Percentiles rank a stretch among this genome's conserved stretches.
Conservation (phyloP, 805 yeast genomes). For the Isabelozyma gotoi region DNA sequence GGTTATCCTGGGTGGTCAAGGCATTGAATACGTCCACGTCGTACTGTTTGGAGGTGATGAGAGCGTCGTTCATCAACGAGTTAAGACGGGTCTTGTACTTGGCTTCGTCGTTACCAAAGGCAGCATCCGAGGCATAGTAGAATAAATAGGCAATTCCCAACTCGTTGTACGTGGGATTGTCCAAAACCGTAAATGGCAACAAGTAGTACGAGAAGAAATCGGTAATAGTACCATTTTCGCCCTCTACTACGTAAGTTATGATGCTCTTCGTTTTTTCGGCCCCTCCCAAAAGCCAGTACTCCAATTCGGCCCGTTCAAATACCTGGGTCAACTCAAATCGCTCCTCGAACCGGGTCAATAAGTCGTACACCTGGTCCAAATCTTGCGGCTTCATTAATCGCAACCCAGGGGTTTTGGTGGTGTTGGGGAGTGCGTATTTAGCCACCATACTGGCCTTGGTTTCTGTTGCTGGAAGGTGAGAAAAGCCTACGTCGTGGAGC, state of each 20-base stretch:
- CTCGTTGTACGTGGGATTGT: slow-evolving; percentile 59
- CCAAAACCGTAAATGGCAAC: slow-evolving; percentile 81
- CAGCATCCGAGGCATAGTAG: slow-evolving; percentile 81
- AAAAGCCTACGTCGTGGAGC: slow-evolving; percentile 85
- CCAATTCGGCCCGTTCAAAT: slow-evolving; percentile 65
- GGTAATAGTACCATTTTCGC: slow-evolving; percentile 63
- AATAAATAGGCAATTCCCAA: slow-evolving; percentile 85
- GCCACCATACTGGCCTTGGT: slow-evolving; percentile 70
- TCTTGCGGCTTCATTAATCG: slow-evolving; percentile 60
- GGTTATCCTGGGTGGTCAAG: slow-evolving; percentile 85
- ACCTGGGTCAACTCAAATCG: slow-evolving; percentile 73
- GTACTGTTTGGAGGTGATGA: slow-evolving; percentile 65
- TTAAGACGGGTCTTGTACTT: slow-evolving; percentile 58
- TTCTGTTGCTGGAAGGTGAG: slow-evolving; percentile 69
- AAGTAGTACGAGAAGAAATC: slow-evolving; percentile 90
- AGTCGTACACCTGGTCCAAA: slow-evolving; percentile 57
- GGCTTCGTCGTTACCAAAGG: slow-evolving; percentile 39
- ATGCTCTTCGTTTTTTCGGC: slow-evolving; percentile 31
- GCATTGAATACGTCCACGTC: slow-evolving; percentile 93
- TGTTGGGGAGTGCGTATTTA: slow-evolving; percentile 53
- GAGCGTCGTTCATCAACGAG: slow-evolving; percentile 67
- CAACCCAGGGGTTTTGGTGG: slow-evolving; percentile 51
- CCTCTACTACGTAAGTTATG: slow-evolving; percentile 74
- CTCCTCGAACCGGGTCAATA: slow-evolving; percentile 62
- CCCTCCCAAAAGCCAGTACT: slow-evolving; percentile 78